Conservation (phyloP, 2,329 filamentous ascomycete species). For the Colletotrichum orchidophilum region DNA sequence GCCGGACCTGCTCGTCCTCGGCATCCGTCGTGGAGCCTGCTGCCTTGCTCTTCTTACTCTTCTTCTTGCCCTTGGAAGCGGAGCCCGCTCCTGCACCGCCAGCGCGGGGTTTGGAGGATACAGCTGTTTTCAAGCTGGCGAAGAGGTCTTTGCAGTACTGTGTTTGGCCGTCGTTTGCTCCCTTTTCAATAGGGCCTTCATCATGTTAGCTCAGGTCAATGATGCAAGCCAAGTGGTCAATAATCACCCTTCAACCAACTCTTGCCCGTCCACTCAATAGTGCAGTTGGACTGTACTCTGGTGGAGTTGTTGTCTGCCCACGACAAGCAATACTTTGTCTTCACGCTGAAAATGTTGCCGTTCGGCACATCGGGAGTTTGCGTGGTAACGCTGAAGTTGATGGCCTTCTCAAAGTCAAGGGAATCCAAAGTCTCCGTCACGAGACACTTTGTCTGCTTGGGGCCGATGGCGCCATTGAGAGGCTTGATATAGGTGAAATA, state of each 20-base stretch:
- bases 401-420: slow-evolving; percentile 86
- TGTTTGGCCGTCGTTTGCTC: slow-evolving; percentile 87
- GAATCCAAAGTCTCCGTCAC: slow-evolving; percentile 85
- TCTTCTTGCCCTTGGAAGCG: slow-evolving; percentile 69
- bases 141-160: slow-evolving; percentile 85
- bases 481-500: slow-evolving; percentile 93
- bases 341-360: slow-evolving; percentile 89
- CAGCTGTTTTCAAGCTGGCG: slow-evolving; percentile 75
- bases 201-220: slow-evolving; percentile 40
- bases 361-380: slow-evolving; percentile 95
- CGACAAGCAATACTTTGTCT: slow-evolving; percentile 93
- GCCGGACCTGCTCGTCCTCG: slow-evolving; percentile 48
- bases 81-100: slow-evolving; percentile 55
- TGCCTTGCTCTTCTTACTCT: slow-evolving; percentile 61
- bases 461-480: slow-evolving; percentile 83
- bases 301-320: slow-evolving; percentile 92
- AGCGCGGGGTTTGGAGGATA: slow-evolving; percentile 71
- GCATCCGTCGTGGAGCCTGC: slow-evolving; percentile 55
- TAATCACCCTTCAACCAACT: slow-evolving; percentile 92
- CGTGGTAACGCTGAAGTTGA: slow-evolving; percentile 83
- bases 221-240: background rate
- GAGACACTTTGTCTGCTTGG: slow-evolving; percentile 93
- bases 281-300: slow-evolving; percentile 85
- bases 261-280: slow-evolving; percentile 96
- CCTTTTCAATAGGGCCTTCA: slow-evolving; percentile 92